Percentiles rank a stretch among this genome's conserved stretches.
Evolutionary conservation across 257 asterid genomes (phyloP).

Genomic region (Nicotiana sylvestris): DNA sequence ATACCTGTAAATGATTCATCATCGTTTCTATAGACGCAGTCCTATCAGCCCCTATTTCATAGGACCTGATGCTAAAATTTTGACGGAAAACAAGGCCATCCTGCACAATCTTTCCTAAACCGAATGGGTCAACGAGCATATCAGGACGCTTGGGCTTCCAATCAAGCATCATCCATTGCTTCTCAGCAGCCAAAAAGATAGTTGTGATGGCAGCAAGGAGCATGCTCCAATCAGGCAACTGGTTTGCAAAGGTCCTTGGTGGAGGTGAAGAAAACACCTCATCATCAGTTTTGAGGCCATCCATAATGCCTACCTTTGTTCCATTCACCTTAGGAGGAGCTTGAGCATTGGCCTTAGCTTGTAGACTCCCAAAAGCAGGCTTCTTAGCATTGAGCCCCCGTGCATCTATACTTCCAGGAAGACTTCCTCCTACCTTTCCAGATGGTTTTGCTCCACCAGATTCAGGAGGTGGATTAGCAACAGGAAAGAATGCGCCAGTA

Average conservation of each 20-base stretch:
- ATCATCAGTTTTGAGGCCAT: conserved; percentile 59
- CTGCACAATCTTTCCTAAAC: conserved; percentile 78
- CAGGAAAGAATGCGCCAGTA: conserved; percentile 61
- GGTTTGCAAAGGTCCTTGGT: conserved; percentile 87
- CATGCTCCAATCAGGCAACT: conserved; percentile 98
- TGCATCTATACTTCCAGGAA: conserved; percentile 56
- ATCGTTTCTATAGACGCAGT: conserved; percentile 91
- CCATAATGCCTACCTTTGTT: conserved; percentile 74
- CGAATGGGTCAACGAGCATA: conserved; percentile 74
- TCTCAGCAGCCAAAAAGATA: conserved; percentile 93
- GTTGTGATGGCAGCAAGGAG: conserved; percentile 96
- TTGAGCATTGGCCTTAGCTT: conserved; percentile 76
- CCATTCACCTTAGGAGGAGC: conserved; percentile 94
- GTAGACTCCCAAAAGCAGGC: conserved; percentile 54
- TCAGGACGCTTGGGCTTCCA: conserved; percentile 95
- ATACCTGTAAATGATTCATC: conserved; percentile 97
- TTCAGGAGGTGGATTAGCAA: conserved; percentile 55
- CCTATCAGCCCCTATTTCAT: conserved; percentile 95
- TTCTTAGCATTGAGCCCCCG: conserved; percentile 62
- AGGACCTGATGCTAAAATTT: conserved; percentile 91
- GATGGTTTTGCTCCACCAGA: conserved; percentile 51
- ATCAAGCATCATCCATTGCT: conserved; percentile 99
- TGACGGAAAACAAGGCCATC: conserved; percentile 88
- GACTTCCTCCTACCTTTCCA: conserved; percentile 49
- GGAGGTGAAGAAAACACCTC: conserved; percentile 57